phyloP scores from a whole-genome alignment of 1,284 basidiomycete species.

The Apiotrichum gracile region DNA sequence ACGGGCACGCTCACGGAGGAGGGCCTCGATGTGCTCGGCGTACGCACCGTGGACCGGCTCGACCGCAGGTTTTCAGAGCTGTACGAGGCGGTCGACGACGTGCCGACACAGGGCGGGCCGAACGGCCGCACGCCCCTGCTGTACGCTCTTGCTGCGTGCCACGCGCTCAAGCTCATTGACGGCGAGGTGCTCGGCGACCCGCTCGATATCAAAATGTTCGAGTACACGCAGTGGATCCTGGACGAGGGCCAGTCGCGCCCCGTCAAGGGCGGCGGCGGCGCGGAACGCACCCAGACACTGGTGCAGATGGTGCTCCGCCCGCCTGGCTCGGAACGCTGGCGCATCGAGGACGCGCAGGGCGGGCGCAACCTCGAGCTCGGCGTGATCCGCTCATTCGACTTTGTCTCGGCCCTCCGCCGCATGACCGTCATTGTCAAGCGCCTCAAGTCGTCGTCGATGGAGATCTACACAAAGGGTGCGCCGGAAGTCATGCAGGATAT shows the following conservation, averaged over 20 bases:
- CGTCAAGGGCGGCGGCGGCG: conserved; percentile 52
- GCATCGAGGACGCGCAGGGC: conserved; percentile 82
- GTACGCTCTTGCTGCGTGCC: conserved; percentile 92
- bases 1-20: conserved; percentile 98
- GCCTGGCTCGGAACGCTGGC: conserved; percentile 81
- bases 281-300: conserved; percentile 73
- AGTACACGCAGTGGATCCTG: conserved; percentile 91
- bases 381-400: conserved; percentile 94
- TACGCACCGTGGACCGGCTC: conserved; percentile 70
- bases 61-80: conserved; percentile 81
- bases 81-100: conserved; percentile 76
- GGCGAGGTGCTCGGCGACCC: conserved; percentile 90
- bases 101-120: conserved; percentile 60
- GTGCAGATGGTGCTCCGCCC: conserved; percentile 97
- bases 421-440: conserved; percentile 99
- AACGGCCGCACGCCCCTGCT: conserved; percentile 71
- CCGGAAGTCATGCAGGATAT: conserved; percentile 97
- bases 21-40: conserved; percentile 91
- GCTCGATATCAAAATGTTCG: conserved; percentile 95
- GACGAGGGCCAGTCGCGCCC: conserved; percentile 73
- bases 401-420: conserved; percentile 82
- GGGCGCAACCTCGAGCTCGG: conserved; percentile 84
- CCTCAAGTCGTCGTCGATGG: conserved; percentile 89
- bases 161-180: conserved; percentile 88
- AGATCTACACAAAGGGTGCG: conserved; percentile 96